Conservation (phyloP, 768 basidiomycete genomes). For the Coprinopsis marcescibilis region DNA sequence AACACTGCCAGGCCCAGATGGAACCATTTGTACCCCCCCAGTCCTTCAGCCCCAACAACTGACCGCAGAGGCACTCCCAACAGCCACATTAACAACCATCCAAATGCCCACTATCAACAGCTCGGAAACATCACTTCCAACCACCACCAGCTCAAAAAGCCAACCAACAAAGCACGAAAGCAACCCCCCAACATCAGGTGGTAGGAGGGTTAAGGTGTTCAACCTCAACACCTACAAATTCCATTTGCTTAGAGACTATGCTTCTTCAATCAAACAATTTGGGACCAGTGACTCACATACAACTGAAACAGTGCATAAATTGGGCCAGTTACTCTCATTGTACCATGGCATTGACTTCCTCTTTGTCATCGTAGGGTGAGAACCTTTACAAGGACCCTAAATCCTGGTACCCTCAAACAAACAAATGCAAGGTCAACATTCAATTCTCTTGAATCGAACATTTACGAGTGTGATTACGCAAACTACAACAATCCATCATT, state of each 20-base stretch:
- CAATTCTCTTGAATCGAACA: conserved; percentile 24
- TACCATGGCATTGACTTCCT: no score
- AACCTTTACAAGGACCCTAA: conserved; percentile 34
- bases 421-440: conserved; percentile 22
- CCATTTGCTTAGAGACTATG: conserved; percentile 34
- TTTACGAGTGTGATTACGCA: not conserved
- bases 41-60: no score
- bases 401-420: conserved; percentile 27
- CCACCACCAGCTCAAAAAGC: no score
- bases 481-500: not conserved
- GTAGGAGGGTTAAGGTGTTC: conserved; percentile 15
- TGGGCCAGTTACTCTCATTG: no score
- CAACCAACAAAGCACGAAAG: no score
- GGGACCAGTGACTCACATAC: conserved; percentile 35
- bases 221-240: conserved; percentile 31
- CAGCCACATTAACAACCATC: no score
- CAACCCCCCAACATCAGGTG: no score
- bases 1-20: no score
- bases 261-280: conserved; percentile 20
- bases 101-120: no score
- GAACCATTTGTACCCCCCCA: no score
- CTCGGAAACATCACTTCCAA: no score
- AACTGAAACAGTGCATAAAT: conserved; percentile 37
- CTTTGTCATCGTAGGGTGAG: conserved; percentile 28
- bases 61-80: no score